phyloP scores from a whole-genome alignment of 192 early-diverging fungal species.

The Entrophospora sp. region DNA sequence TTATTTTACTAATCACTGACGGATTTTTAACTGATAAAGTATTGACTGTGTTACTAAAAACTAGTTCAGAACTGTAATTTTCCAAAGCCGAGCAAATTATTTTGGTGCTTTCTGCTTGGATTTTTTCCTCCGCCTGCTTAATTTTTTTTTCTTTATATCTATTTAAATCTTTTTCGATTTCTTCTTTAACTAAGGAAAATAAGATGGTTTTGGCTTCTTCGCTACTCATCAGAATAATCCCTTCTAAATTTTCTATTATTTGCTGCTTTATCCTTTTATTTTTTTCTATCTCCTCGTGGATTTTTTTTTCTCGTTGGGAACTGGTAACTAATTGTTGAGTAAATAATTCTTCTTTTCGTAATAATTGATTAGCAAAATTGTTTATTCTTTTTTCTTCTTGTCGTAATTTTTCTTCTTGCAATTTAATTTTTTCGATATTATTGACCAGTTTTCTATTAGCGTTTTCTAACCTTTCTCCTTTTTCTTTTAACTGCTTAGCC shows the following conservation, averaged over 20 bases:
- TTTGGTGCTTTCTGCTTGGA: neutral
- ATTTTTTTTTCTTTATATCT: neutral
- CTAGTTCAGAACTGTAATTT: neutral
- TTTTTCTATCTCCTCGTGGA: neutral
- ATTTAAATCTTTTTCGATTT: neutral
- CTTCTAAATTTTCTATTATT: neutral
- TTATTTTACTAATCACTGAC: neutral
- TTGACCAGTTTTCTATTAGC: too few relatives aligned
- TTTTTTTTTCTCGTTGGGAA: neutral
- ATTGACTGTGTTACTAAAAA: neutral
- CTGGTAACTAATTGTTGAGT: neutral
- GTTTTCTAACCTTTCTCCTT: too few relatives aligned
- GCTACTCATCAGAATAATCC: neutral
- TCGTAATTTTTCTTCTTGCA: too few relatives aligned
- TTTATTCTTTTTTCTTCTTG: too few relatives aligned
- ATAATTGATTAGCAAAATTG: neutral
- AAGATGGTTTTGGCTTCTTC: neutral
- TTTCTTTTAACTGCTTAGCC: too few relatives aligned
- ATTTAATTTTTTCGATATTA: too few relatives aligned
- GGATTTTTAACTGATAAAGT: neutral
- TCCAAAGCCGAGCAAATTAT: neutral
- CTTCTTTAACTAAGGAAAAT: neutral
- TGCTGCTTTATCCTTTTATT: neutral
- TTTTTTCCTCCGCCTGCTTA: neutral
- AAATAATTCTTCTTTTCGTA: neutral